Base-by-base conservation (phyloP, 179 eudicot genomes). In the Patellifolia procumbens region DNA sequence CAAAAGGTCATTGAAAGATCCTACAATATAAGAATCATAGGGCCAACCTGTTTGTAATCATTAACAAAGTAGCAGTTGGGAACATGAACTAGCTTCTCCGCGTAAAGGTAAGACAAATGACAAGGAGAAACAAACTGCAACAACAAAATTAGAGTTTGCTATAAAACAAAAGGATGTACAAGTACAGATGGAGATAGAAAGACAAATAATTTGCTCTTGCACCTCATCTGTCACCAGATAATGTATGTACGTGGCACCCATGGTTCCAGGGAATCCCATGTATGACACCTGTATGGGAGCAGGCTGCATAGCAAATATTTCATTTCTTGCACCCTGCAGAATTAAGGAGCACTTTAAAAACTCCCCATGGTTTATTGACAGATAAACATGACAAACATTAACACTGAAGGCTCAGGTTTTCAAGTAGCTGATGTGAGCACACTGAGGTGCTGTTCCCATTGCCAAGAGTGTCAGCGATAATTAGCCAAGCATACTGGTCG, bases 191-290 rank as follows among this genome's bases (percentile, higher is more conserved):
- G 37, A 62, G 53, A 68, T 48, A 32, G 68, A 71, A 22, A 31
- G 34, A 58, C 42, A 51, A 8, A 58, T 24, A 29, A 9, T 49
- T 61, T 37, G 42, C 68, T 70, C 66, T 5, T 84, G 28, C 60
- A 94, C 99, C 98, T 96, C 99, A 83, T 96, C 99, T 42, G 99
- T 90, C 63, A 96, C 90, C 86, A 96, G 77, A 83, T 96, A 96
- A 51, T 96, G 89, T 75, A 96, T 96, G 83, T 96, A 96, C 78
- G 72, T 69, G 37, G 99, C 99, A 55, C 99, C 99, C 67, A 91
- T 96, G 72, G 99, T 96, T 73, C 98, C 97, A 45, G 99, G 99
- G 73, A 96, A 96, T 67, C 99, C 99, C 99, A 96, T 96, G 82
- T 96, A 93, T 2, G 98, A 91, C 56, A 96, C 98, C 85, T 96